Evolutionary conservation across 345 rosid species (phyloP), one percentile per base, ranked within the genome.

Genomic region (Lenwebbia sp.): DNA sequence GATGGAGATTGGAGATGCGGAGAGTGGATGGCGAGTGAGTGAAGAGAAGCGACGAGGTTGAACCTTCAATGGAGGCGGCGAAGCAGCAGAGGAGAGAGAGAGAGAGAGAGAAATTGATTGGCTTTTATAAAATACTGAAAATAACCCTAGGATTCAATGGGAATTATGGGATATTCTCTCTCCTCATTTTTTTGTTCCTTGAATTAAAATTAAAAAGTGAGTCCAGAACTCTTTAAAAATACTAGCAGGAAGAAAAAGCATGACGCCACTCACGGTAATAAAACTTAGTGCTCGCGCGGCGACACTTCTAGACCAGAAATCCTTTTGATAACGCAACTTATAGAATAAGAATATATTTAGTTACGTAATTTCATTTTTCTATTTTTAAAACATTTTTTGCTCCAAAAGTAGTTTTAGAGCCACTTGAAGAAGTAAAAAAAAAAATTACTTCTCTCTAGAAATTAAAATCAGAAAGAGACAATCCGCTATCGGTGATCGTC

Each of bases 201-300:
- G 47, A 70, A 33, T 70, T 70, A 37, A 17, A 70, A 70, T 17
- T 17, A 19, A 4, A 33, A 33, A 2, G 78, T 70, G 78, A 25
- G 78, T 13, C 41, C 23, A 10, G 41, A 17, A 28, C 37, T 28
- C 74, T 0, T 60, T 60, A 14, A 19, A 19, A 0, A 62, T 62
- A 2, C 1, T 62, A 3, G 40, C 5, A 33, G 5, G 2, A 15
- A 62, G 41, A 62, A 30, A 0, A 0, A 3, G 41, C 5, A 7
- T 15, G 41, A 49, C 49, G 49, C 49, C 49, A 44, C 49, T 44
- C 41, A 4, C 41, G 5, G 41, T 4, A 40, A 40, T 40, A 40
- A 40, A 40, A 40, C 5, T 40, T 0, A 40, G 41, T 6, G 49
- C 49, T 0, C 9, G 49, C 49, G 7, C 5, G 49, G 5, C 49